Base-by-base conservation (phyloP, 2,329 filamentous ascomycete genomes). In the Calonectria hawksworthii region DNA sequence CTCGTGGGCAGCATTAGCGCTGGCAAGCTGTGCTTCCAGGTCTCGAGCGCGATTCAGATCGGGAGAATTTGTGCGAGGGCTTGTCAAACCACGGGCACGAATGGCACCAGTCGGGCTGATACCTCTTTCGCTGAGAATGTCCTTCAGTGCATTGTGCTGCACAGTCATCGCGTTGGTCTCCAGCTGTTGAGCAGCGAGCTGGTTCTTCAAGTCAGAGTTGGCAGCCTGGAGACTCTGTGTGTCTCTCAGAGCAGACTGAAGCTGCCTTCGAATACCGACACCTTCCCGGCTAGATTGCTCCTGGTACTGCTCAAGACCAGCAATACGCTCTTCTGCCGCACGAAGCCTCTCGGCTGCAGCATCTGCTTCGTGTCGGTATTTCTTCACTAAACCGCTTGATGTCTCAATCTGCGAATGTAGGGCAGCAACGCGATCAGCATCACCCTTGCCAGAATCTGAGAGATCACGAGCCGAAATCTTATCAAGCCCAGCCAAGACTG, bases 261-360 rank as follows among this genome's bases (percentile, higher is more conserved):
- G 90, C 83, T 99, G 96, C 83, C 97, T 93, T 70, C 97, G 93
- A 78, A 99, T 95, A 44, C 93, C 92, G 70, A 99, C 92, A 64
- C 96, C 96, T 85, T 99, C 98, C 56, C 97, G 92, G 85, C 96
- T 99, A 5, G 96, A 94, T 85, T 99, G 97, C 83, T 99, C 97
- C 86, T 99, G 97, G 84, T 99, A 99, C 34, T 96, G 95, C 84
- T 99, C 97, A 4, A 99, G 90, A 9, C 97, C 97, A 7, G 97
- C 98, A 83, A 99, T 99, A 52, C 97, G 93, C 87, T 99, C 98
- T 86, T 99, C 98, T 4, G 97, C 97, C 73, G 94, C 94, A 68
- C 97, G 94, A 68, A 99, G 89, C 83, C 96, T 98, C 82, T 98
- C 96, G 0, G 95, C 94, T 4, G 96, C 96, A 32, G 90, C 87